A percentile compares a stretch with the other conserved stretches of the same genome.
Evolutionary conservation across 192 early-diverging fungal species (phyloP).

Genomic region (Podila horticola): DNA sequence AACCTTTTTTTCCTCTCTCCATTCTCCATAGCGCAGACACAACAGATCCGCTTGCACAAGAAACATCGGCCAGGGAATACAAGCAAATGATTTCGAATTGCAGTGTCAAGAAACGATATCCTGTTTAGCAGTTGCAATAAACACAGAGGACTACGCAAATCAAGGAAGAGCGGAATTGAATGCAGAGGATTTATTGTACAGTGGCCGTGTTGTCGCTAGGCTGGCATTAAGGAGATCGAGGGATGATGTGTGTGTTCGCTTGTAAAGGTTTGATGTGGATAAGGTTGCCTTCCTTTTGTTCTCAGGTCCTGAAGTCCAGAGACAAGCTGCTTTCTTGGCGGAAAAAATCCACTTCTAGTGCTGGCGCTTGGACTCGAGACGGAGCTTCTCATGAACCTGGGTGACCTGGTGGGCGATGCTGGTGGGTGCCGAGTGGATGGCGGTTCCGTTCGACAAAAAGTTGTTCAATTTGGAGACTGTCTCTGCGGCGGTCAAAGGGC

Average conservation of each 20-base stretch:
- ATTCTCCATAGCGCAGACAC: too few species aligned
- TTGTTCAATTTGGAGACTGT: constrained; percentile 28
- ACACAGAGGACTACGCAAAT: not conserved
- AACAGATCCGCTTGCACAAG: too few species aligned
- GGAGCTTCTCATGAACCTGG: constrained; percentile 46
- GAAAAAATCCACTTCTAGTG: constrained; percentile 5
- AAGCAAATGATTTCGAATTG: too few species aligned
- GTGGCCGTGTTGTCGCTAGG: not conserved
- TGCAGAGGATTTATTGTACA: not conserved
- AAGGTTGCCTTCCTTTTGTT: not conserved
- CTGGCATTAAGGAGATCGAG: not conserved
- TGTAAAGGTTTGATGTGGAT: not conserved
- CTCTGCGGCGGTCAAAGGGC: constrained; percentile 19
- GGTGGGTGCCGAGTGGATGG: constrained; percentile 47
- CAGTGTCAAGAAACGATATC: too few species aligned
- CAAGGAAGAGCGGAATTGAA: not conserved
- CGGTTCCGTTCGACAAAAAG: constrained; percentile 46
- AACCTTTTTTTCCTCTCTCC: too few species aligned
- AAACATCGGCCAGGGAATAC: too few species aligned
- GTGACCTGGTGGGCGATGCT: constrained; percentile 51
- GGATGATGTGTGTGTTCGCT: not conserved
- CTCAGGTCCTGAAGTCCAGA: too few species aligned
- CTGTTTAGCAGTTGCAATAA: too few species aligned
- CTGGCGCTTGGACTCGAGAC: constrained; percentile 46
- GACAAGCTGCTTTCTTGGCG: not conserved